These are phyloP conservation scores for Penicillium capsulatum DNA, from an alignment of 2,329 filamentous ascomycete genomes.

Conservation along the genomic window DNA sequence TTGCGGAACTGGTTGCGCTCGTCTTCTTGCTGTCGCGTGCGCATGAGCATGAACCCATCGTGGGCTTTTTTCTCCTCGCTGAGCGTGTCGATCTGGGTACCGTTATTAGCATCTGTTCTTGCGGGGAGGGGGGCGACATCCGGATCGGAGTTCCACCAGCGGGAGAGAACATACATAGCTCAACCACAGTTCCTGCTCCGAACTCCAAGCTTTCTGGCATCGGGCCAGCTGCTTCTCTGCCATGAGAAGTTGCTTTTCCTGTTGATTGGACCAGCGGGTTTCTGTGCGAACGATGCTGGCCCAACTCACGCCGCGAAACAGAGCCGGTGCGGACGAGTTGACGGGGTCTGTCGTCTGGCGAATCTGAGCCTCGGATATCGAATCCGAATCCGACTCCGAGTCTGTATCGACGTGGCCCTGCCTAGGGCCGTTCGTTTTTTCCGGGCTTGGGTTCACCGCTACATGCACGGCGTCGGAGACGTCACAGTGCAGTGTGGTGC, in stretches of 20 bases:
- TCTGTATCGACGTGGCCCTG: slow-evolving; percentile 1
- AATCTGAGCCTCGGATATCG: slow-evolving; percentile 12
- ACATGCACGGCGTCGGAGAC: slow-evolving; percentile 17
- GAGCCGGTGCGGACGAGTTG: slow-evolving; percentile 10
- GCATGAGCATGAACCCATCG: slow-evolving; percentile 28
- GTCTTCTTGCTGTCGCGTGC: slow-evolving; percentile 31
- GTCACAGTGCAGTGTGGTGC: slow-evolving; percentile 17
- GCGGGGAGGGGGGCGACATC: neutral
- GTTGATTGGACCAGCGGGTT: slow-evolving; percentile 28
- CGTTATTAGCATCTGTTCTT: slow-evolving; percentile 1
- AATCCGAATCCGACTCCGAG: slow-evolving; percentile 6
- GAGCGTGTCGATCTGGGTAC: slow-evolving; percentile 27
- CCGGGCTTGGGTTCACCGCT: slow-evolving; percentile 21
- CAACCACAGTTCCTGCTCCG: slow-evolving; percentile 36
- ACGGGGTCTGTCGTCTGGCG: slow-evolving; percentile 6
- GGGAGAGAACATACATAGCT: slow-evolving; percentile 29
- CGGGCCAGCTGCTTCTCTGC: slow-evolving; percentile 28
- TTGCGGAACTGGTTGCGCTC: slow-evolving; percentile 35
- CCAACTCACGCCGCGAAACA: slow-evolving; percentile 30
- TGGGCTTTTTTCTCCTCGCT: slow-evolving; percentile 35
- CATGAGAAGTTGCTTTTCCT: slow-evolving; percentile 27
- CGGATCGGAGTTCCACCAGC: no score
- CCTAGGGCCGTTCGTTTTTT: slow-evolving; percentile 1
- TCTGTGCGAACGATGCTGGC: slow-evolving; percentile 27
- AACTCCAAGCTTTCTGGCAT: slow-evolving; percentile 37